Percentiles rank a stretch among this genome's conserved stretches.
Evolutionary conservation across 1,284 basidiomycete genomes (phyloP).

Genomic region (Malassezia restricta): DNA sequence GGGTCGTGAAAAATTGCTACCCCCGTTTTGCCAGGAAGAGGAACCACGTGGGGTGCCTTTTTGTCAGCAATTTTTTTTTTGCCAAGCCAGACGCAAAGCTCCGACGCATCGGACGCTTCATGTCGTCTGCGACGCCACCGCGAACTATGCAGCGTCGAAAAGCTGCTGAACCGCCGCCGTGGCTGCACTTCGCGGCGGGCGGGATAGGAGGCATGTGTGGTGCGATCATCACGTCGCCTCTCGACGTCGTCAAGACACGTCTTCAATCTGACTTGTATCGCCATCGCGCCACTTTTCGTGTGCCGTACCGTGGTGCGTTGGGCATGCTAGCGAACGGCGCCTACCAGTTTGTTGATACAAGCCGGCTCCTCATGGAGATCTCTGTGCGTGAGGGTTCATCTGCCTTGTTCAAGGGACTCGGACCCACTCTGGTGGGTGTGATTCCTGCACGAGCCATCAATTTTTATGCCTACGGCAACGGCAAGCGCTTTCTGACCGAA

Average conservation of each 20-base stretch:
- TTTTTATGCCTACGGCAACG: slow-evolving; percentile 96
- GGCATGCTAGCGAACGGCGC: slow-evolving; percentile 54
- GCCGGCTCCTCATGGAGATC: slow-evolving; percentile 57
- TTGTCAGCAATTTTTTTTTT: background rate
- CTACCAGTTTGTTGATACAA: slow-evolving; percentile 90
- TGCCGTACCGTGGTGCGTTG: slow-evolving; percentile 13
- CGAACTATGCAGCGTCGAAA: background rate
- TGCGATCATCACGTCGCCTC: slow-evolving; percentile 87
- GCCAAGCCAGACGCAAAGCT: too few relatives aligned
- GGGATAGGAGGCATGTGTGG: slow-evolving; percentile 93
- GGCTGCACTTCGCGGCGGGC: slow-evolving; percentile 49
- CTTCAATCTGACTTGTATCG: slow-evolving; percentile 81
- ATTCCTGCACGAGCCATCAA: slow-evolving; percentile 83
- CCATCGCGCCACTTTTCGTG: slow-evolving; percentile 20
- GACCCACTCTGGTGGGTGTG: slow-evolving; percentile 84
- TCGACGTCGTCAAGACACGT: slow-evolving; percentile 96
- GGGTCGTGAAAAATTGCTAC: background rate
- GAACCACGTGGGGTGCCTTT: too few relatives aligned
- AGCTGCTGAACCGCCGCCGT: slow-evolving; percentile 17
- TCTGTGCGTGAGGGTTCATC: slow-evolving; percentile 69
- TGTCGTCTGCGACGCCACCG: too few relatives aligned
- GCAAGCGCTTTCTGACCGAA: slow-evolving; percentile 77
- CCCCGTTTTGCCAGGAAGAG: too few relatives aligned
- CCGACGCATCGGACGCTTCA: too few relatives aligned
- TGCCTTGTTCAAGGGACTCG: slow-evolving; percentile 86